These are phyloP conservation scores for Daldinia caldariorum DNA, from an alignment of 495 filamentous ascomycete genomes.

Conservation along the genomic window DNA sequence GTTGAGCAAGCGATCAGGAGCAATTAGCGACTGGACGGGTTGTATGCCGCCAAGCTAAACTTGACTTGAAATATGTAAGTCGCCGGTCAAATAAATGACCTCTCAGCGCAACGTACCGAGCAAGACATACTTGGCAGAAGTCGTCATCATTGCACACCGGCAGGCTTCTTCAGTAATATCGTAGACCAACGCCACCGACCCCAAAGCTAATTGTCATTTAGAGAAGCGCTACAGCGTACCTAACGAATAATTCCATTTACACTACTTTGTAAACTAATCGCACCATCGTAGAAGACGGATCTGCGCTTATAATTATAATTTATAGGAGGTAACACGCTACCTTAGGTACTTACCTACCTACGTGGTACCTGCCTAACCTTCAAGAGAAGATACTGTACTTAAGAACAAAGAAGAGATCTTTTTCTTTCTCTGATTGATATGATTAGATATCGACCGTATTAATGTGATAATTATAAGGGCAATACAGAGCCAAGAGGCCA, in stretches of 20 bases:
- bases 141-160: neutral
- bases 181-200: neutral
- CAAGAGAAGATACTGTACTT: too few relatives aligned
- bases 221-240: too few relatives aligned
- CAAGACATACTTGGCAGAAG: neutral
- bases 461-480: neutral
- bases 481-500: neutral
- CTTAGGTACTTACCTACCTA: too few relatives aligned
- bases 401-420: too few relatives aligned
- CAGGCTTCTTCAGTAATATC: slow-evolving; percentile 2
- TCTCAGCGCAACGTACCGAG: neutral
- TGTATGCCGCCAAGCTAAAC: neutral
- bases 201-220: too few relatives aligned
- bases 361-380: too few relatives aligned
- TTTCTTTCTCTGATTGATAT: neutral
- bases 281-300: too few relatives aligned
- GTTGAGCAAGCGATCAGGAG: neutral
- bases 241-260: too few relatives aligned
- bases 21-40: neutral
- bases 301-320: too few relatives aligned
- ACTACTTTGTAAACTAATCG: too few relatives aligned
- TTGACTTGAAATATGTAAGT: neutral
- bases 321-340: too few relatives aligned
- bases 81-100: neutral
- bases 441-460: neutral